Base-by-base conservation (phyloP, 2,329 filamentous ascomycete genomes). In the Cladophialophora immunda region DNA sequence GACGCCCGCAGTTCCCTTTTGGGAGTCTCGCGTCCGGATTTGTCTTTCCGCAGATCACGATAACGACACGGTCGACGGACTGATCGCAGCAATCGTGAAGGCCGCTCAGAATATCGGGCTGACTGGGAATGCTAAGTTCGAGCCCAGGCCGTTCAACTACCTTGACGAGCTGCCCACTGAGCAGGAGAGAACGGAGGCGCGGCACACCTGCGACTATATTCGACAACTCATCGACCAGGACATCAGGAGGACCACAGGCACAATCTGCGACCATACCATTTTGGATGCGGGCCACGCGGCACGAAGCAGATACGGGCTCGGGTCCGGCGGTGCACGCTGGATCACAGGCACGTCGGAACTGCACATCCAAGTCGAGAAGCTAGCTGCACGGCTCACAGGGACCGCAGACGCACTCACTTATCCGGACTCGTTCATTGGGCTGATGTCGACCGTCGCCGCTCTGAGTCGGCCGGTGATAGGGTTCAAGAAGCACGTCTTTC, bases 1-100 rank as follows among this genome's bases (percentile, higher is more conserved):
- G 2, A 57, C 57, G 15, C 64, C 64, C 11, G 64, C 64, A n/a
- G 54, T 58, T 25, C 57, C 57, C n/a, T 62, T 66, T 19, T 66
- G 64, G 64, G 58, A 66, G 27, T 62, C 64, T n/a, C 58, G 64
- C 29, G 41, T 66, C 5, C 64, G 64, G n/a, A 19, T 66, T 30
- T 66, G 58, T 66, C 58, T 62, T 41, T 66, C 64, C 7, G 58
- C 64, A 8, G 64, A 58, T 30, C 52, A 62, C 38, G 54, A 55
- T 25, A 52, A 66, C 36, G 54, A 32, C 32, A 56, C 54, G n/a
- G 52, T 66, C 3, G 45, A 61, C 27, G 52, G 25, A 3, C 50
- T 66, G 30, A 17, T 62, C 15, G 8, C 27, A 22, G 34, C 57
- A n/a, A 58, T 66, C 22, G 32, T 66, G 4, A 41, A 52, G 38